A percentile compares a stretch with the other conserved stretches of the same genome.
These are phyloP conservation scores for Colletotrichum sp. DNA, from an alignment of 2,329 filamentous ascomycete genomes.

Conservation along the genomic window DNA sequence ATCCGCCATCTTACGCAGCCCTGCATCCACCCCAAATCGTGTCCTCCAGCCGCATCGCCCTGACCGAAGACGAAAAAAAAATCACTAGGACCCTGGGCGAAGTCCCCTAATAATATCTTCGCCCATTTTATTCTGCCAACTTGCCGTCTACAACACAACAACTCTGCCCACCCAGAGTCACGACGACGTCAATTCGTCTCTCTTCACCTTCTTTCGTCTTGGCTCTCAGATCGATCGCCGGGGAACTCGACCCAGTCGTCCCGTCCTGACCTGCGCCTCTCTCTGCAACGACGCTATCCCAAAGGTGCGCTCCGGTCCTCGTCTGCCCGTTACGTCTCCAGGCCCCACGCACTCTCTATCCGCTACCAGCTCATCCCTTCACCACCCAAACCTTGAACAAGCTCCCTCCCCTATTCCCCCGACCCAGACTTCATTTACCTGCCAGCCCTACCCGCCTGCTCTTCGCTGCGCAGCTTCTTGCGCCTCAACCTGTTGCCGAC, in stretches of 20 bases:
- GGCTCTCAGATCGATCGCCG: neutral
- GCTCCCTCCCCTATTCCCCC: conserved; percentile 6
- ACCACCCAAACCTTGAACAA: conserved; percentile 8
- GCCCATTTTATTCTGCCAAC: neutral
- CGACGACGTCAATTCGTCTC: neutral
- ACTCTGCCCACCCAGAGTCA: neutral
- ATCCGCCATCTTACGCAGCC: neutral
- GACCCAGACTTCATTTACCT: conserved; percentile 5
- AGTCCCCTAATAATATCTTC: neutral
- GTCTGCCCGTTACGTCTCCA: conserved; percentile 8
- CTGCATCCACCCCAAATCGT: conserved; percentile 1
- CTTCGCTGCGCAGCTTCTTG: neutral
- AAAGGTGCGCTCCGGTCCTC: neutral
- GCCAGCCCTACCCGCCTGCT: conserved; percentile 9
- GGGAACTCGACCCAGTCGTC: neutral
- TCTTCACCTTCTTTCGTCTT: neutral
- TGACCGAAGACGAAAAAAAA: neutral
- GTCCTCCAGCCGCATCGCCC: conserved; percentile 1
- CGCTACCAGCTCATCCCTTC: conserved; percentile 19
- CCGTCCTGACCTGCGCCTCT: neutral
- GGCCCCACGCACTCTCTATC: conserved; percentile 11
- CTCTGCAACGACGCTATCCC: neutral
- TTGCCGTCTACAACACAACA: neutral
- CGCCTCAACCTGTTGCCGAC: neutral
- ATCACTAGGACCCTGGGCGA: neutral